Conservation (phyloP, 139 green algal genomes). For the Edaphochlamys debaryana region DNA sequence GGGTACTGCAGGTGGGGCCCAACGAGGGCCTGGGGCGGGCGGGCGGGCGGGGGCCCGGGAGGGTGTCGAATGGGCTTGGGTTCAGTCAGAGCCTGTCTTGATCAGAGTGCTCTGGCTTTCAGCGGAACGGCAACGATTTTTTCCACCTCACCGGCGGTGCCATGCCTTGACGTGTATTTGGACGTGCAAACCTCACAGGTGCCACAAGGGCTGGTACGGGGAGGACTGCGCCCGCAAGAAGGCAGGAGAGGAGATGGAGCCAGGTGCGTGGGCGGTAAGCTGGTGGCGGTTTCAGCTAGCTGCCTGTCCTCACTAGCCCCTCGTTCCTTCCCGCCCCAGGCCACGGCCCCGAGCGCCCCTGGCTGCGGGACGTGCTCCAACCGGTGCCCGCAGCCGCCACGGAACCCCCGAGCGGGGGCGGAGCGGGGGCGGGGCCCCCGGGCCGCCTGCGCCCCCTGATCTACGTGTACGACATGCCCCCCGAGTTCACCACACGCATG, state of each 20-base stretch:
- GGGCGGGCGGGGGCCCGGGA: too few species aligned
- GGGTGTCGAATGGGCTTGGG: too few species aligned
- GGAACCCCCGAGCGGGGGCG: not conserved
- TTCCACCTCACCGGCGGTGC: too few species aligned
- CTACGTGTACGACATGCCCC: conserved; percentile 67
- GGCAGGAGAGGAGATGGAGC: conserved; percentile 35
- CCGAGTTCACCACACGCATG: conserved; percentile 58
- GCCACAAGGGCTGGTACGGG: conserved; percentile 59
- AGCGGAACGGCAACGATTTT: too few species aligned
- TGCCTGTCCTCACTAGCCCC: not conserved
- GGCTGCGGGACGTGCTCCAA: conserved; percentile 33
- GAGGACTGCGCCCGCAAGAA: conserved; percentile 59
- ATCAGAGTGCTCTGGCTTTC: too few species aligned
- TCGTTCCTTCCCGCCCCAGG: not conserved
- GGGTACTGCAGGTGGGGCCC: too few species aligned
- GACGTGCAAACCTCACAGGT: too few species aligned
- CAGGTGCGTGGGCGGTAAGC: not conserved
- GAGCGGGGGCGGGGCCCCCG: too few species aligned
- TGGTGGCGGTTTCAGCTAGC: too few species aligned
- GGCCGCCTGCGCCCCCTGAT: conserved; percentile 56
- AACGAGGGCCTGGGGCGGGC: too few species aligned
- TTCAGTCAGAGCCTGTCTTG: too few species aligned
- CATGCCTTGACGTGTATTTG: too few species aligned
- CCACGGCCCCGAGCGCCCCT: conserved; percentile 25
- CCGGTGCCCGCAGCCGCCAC: conserved; percentile 10